These are phyloP conservation scores for Coniochaeta ligniaria DNA, from an alignment of 2,329 filamentous ascomycete species.

Conservation along the genomic window DNA sequence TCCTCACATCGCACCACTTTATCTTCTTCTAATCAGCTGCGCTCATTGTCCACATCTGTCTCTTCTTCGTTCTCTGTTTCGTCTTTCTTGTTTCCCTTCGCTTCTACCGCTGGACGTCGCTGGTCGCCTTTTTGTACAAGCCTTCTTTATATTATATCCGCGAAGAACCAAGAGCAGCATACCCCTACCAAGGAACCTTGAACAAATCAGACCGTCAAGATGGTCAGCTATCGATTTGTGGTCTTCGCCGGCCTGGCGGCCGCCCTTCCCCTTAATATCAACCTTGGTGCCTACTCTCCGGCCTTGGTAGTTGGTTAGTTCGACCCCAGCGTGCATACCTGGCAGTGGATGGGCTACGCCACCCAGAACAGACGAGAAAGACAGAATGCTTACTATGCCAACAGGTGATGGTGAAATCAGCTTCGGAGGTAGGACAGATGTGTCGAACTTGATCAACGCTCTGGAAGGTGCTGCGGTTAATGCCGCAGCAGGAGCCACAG, in stretches of 20 bases:
- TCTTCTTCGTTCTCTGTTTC: conserved; percentile 14
- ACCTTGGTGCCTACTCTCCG: conserved; percentile 36
- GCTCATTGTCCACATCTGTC: conserved; percentile 18
- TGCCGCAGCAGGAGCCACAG: conserved; percentile 22
- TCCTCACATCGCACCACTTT: conserved; percentile 3
- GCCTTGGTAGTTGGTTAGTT: conserved; percentile 29
- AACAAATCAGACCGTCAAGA: conserved; percentile 16
- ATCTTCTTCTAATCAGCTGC: conserved; percentile 20
- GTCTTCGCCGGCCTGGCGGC: conserved; percentile 27
- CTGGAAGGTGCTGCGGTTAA: conserved; percentile 37
- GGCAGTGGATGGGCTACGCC: not conserved
- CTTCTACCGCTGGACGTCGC: conserved; percentile 24
- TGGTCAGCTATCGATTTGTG: conserved; percentile 28
- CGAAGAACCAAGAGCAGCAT: not conserved
- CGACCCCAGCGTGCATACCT: not conserved
- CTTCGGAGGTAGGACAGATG: conserved; percentile 37
- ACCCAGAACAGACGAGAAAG: not conserved
- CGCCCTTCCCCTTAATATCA: conserved; percentile 32
- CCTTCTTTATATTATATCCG: conserved; percentile 8
- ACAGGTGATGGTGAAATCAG: conserved; percentile 38
- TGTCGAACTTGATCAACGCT: conserved; percentile 35
- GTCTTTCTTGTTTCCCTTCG: conserved; percentile 15
- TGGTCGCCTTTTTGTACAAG: conserved; percentile 22
- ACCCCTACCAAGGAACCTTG: not conserved
- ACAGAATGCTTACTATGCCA: conserved; percentile 5